These are phyloP conservation scores for Lunularia cruciata DNA, from an alignment of 225 moss, liverwort and hornwort genomes.

Conservation along the genomic window DNA sequence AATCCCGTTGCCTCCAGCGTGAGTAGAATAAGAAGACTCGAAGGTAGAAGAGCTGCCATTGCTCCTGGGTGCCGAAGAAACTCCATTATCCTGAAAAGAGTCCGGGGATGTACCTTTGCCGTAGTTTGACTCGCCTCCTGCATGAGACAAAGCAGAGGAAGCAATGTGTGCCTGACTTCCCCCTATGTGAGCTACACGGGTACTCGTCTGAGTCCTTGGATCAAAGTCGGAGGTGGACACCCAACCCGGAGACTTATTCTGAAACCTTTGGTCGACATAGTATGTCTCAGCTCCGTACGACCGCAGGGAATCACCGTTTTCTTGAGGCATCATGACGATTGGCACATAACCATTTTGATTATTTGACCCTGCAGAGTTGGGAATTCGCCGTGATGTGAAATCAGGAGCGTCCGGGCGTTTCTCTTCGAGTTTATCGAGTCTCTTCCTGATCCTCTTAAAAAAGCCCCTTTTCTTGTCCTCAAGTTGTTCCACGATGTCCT, in stretches of 20 bases:
- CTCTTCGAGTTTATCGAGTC: slow-evolving; percentile 40
- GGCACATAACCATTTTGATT: slow-evolving; percentile 27
- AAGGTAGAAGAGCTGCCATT: slow-evolving; percentile 5
- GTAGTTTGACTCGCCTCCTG: slow-evolving; percentile 4
- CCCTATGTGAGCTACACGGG: slow-evolving; percentile 15
- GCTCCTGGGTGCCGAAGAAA: background rate
- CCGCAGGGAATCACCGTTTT: slow-evolving; percentile 17
- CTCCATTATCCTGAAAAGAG: slow-evolving; percentile 16
- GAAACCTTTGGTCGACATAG: slow-evolving; percentile 24
- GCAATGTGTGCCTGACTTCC: slow-evolving; percentile 16
- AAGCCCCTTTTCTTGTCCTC: slow-evolving; percentile 45
- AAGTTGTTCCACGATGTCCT: slow-evolving; percentile 49
- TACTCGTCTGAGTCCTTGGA: slow-evolving; percentile 18
- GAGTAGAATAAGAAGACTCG: slow-evolving; percentile 8
- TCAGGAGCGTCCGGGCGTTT: slow-evolving; percentile 51
- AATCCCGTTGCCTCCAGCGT: slow-evolving; percentile 12
- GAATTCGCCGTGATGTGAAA: slow-evolving; percentile 6
- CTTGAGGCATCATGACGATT: background rate
- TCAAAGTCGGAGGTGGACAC: slow-evolving; percentile 34
- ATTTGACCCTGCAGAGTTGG: slow-evolving; percentile 3
- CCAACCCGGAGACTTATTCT: slow-evolving; percentile 26
- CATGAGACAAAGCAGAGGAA: slow-evolving; percentile 1
- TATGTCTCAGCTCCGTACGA: slow-evolving; percentile 26
- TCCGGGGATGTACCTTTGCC: slow-evolving; percentile 3
- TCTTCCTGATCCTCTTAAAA: slow-evolving; percentile 50